These are phyloP conservation scores for Fusarium odoratissimum DNA, from an alignment of 2,329 filamentous ascomycete genomes.

Conservation along the genomic window DNA sequence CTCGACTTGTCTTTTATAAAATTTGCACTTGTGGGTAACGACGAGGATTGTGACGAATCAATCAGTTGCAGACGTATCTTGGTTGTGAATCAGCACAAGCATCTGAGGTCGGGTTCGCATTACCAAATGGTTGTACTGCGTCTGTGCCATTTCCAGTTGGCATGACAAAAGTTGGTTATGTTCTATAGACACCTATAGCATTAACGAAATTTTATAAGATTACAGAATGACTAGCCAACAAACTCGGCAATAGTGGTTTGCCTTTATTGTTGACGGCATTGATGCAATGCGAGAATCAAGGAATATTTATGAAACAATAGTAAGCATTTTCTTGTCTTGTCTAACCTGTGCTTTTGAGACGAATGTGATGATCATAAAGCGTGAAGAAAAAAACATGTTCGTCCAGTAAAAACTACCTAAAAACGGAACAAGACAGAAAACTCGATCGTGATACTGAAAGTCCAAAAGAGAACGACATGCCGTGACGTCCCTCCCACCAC, in stretches of 20 bases:
- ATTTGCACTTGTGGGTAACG: slow-evolving; percentile 7
- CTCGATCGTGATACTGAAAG: slow-evolving; percentile 27
- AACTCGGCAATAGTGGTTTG: not conserved
- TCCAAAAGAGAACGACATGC: slow-evolving; percentile 49
- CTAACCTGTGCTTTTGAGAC: slow-evolving; percentile 43
- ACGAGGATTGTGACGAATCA: slow-evolving; percentile 13
- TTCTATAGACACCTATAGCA: slow-evolving; percentile 33
- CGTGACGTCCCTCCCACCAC: slow-evolving; percentile 73
- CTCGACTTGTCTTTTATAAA: slow-evolving; percentile 6
- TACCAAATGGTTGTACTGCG: slow-evolving; percentile 13
- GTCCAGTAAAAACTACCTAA: slow-evolving; percentile 33
- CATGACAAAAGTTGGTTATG: slow-evolving; percentile 26
- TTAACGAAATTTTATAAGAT: slow-evolving; percentile 27
- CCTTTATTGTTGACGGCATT: not conserved
- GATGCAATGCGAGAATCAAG: slow-evolving; percentile 16
- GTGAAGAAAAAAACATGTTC: slow-evolving; percentile 42
- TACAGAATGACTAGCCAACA: slow-evolving; percentile 4
- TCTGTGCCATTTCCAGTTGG: slow-evolving; percentile 29
- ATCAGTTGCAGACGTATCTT: slow-evolving; percentile 3
- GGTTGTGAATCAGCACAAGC: slow-evolving; percentile 3
- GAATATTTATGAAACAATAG: slow-evolving; percentile 32
- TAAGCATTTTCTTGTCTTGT: slow-evolving; percentile 44
- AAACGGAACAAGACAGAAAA: slow-evolving; percentile 39
- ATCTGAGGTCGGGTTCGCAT: slow-evolving; percentile 6
- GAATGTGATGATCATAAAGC: slow-evolving; percentile 39